Percentiles rank a stretch among this genome's conserved stretches.
Evolutionary conservation across 371 early-diverging fungal genomes (phyloP).

Genomic region (Lichtheimia ramosa): DNA sequence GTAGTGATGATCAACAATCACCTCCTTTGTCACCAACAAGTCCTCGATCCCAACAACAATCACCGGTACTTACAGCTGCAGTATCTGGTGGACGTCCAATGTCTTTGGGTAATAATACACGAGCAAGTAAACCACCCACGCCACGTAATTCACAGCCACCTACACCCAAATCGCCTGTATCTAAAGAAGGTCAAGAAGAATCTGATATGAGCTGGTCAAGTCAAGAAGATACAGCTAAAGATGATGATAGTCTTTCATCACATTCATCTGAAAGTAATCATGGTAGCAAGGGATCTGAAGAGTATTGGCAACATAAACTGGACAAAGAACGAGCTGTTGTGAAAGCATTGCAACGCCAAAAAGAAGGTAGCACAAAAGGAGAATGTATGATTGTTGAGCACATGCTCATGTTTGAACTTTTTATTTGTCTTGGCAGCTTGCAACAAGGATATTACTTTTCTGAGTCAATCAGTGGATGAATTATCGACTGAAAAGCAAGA

Average conservation of each 20-base stretch:
- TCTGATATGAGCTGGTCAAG: neutral
- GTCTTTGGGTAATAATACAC: too few species aligned
- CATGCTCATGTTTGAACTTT: too few species aligned
- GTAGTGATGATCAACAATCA: slow-evolving; percentile 11
- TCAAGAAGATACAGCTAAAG: neutral
- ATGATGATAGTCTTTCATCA: neutral
- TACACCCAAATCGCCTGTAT: neutral
- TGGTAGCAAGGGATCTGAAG: slow-evolving; percentile 3
- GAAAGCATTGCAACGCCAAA: slow-evolving; percentile 40
- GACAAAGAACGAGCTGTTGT: slow-evolving; percentile 41
- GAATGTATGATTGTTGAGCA: slow-evolving; percentile 1
- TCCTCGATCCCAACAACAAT: slow-evolving; percentile 2
- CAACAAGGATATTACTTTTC: slow-evolving; percentile 34
- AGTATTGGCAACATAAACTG: slow-evolving; percentile 14
- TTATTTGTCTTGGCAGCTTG: slow-evolving; percentile 19
- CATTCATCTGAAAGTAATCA: slow-evolving; percentile 1
- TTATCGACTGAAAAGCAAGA: slow-evolving; percentile 24
- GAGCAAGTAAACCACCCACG: neutral
- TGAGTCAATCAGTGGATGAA: slow-evolving; percentile 32
- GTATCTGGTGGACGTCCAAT: too few species aligned
- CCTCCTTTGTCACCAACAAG: slow-evolving; percentile 8
- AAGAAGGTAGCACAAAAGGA: slow-evolving; percentile 33
- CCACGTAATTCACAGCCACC: neutral
- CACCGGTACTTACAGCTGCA: neutral
- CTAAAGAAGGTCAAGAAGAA: neutral